Evolutionary conservation across 2,329 filamentous ascomycete species (phyloP).

Genomic region (Colletotrichum graminicola): DNA sequence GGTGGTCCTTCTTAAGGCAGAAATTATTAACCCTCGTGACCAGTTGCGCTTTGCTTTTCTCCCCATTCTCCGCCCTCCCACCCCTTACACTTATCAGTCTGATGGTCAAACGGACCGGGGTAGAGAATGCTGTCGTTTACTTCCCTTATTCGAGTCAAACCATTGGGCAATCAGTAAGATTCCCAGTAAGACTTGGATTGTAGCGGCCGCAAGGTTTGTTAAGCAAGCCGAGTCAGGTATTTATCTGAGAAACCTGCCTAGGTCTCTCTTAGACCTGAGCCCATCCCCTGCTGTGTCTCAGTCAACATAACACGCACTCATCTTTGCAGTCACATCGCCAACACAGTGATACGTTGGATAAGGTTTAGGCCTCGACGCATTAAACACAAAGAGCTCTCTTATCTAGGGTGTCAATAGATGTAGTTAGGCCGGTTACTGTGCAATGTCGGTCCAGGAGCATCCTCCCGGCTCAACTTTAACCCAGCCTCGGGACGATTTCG

Average conservation of each 20-base stretch:
- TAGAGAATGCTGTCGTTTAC: neutral
- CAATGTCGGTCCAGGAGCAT: neutral
- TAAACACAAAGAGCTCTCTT: conserved; percentile 8
- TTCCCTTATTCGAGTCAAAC: conserved; percentile 25
- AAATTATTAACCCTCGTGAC: conserved; percentile 22
- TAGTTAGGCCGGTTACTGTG: conserved; percentile 2
- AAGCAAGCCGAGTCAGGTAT: conserved; percentile 19
- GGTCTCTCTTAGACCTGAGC: conserved; percentile 3
- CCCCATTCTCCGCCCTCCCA: neutral
- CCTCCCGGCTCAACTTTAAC: neutral
- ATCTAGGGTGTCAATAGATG: conserved; percentile 13
- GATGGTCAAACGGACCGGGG: neutral
- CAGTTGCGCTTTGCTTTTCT: conserved; percentile 27
- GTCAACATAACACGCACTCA: conserved; percentile 15
- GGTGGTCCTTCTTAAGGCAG: neutral
- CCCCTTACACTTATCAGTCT: conserved; percentile 10
- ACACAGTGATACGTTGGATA: neutral
- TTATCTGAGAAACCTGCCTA: conserved; percentile 13
- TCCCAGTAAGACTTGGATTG: conserved; percentile 15
- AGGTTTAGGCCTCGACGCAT: neutral
- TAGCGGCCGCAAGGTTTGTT: conserved; percentile 8
- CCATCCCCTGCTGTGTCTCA: conserved; percentile 32
- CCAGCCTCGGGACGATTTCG: neutral
- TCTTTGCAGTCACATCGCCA: conserved; percentile 6
- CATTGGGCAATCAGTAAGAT: neutral